Base-by-base conservation (phyloP, 1,139 yeast genomes). In the Pichia sp. region DNA sequence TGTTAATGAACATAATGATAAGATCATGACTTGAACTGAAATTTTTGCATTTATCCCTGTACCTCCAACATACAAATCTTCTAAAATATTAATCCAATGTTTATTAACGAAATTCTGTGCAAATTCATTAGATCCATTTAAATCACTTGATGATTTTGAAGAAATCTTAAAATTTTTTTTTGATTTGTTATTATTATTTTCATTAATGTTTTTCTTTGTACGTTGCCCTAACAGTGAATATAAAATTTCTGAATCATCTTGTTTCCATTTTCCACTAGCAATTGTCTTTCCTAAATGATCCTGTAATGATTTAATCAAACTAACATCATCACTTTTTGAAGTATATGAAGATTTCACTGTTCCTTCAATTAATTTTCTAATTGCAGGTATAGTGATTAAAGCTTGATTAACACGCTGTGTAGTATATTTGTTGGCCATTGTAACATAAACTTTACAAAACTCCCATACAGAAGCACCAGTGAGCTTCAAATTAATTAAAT, bases 391-490 rank as follows among this genome's bases (percentile, higher is more conserved):
- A 44, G 78, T 75, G 18, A 68, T 65, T 21, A 59, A 40, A 4
- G 61, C 55, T 34, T 57, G 61, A 37, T 60, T 60, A 5, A 50
- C 41, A 10, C 49, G 37, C 4, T 40, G 31, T 35, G 54, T 54
- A 18, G 52, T 48, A 41, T 48, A 43, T 16, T 46, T 46, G 35
- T 42, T 45, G 1, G 62, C 61, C 40, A 61, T 41, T 10, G 61
- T 59, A 1, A 69, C 69, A 53, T 80, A 83, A 3, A 78, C 63
- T 37, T 65, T 68, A 10, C 76, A 67, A 45, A 82, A 72, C 49
- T 80, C 63, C 91, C 91, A 83, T 1, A 77, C 57, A 1, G 76
- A 61, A 34, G 72, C 80, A 5, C 84, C 83, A 18, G 69, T 66
- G 14, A 82, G 57, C 41, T 73, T 78, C 43, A 80, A 62, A 47